Percentiles rank a stretch among this genome's conserved stretches.
phyloP scores from a whole-genome alignment of 2,329 filamentous ascomycete genomes.

The Curvularia eragrostidis region DNA sequence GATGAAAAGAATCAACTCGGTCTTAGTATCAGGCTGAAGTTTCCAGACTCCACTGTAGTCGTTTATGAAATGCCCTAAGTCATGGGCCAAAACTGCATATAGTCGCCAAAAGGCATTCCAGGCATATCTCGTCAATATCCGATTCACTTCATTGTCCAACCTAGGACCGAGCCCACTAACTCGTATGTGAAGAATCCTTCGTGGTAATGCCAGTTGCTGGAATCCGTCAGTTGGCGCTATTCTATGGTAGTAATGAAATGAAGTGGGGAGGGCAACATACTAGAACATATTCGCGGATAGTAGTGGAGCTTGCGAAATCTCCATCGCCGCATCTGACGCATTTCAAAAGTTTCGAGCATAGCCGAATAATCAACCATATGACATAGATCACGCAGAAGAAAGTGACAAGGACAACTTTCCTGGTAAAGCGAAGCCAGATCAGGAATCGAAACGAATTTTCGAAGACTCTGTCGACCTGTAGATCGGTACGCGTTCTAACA shows the following conservation, averaged over 20 bases:
- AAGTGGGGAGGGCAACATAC: not conserved
- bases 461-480: not conserved
- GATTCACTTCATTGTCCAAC: not conserved
- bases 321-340: not conserved
- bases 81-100: not conserved
- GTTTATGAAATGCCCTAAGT: not conserved
- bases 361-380: not conserved
- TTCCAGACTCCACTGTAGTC: not conserved
- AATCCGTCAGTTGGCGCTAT: not conserved
- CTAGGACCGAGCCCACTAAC: too few relatives aligned
- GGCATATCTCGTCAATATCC: not conserved
- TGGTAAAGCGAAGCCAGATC: not conserved
- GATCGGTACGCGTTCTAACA: not conserved
- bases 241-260: not conserved
- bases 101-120: not conserved
- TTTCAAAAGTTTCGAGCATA: not conserved
- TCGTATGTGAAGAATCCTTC: too few relatives aligned
- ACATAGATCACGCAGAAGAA: not conserved
- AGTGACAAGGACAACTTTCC: not conserved
- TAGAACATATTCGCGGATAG: not conserved
- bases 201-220: not conserved
- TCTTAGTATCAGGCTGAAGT: not conserved
- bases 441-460: not conserved
- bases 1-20: not conserved
- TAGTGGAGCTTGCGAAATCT: not conserved